Conservation (phyloP, 2,329 filamentous ascomycete genomes). For the Trichoderma koningii region DNA sequence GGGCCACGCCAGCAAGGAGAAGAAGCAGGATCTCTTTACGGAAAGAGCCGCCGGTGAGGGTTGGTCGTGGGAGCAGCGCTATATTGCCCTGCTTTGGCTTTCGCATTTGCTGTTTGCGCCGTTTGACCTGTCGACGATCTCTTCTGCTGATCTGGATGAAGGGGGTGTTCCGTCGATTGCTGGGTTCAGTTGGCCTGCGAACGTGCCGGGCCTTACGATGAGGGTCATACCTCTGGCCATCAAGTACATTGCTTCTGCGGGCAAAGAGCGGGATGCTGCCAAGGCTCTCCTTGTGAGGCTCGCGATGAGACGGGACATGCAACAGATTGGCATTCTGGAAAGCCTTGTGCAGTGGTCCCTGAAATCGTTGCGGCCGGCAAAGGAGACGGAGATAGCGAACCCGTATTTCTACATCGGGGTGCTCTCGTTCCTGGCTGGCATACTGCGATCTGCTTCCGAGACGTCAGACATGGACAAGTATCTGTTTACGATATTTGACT, state of each 20-base stretch:
- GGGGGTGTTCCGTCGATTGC: conserved; percentile 46
- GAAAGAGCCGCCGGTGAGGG: conserved; percentile 23
- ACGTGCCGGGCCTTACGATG: conserved; percentile 69
- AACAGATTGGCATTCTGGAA: conserved; percentile 68
- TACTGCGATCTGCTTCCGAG: conserved; percentile 69
- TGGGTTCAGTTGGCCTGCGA: conserved; percentile 57
- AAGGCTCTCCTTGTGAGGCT: conserved; percentile 78
- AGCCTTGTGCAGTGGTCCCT: conserved; percentile 72
- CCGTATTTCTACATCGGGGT: conserved; percentile 78
- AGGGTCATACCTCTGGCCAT: conserved; percentile 72
- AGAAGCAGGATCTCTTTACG: not conserved
- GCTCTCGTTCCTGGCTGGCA: conserved; percentile 75
- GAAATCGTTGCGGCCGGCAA: conserved; percentile 54
- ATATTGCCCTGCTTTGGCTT: conserved; percentile 85
- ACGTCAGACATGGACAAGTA: conserved; percentile 72
- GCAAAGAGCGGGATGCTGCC: conserved; percentile 90
- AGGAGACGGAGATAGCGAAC: conserved; percentile 44
- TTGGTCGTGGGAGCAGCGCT: conserved; percentile 84
- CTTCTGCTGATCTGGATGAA: conserved; percentile 57
- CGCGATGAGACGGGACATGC: conserved; percentile 86
- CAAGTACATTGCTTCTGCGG: conserved; percentile 70
- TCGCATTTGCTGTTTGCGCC: conserved; percentile 81
- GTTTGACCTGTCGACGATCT: conserved; percentile 88
- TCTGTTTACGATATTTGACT: conserved; percentile 65
- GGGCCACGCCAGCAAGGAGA: conserved; percentile 11